Evolutionary conservation across 331 rosid species (phyloP).

Genomic region (Ulmus americana): DNA sequence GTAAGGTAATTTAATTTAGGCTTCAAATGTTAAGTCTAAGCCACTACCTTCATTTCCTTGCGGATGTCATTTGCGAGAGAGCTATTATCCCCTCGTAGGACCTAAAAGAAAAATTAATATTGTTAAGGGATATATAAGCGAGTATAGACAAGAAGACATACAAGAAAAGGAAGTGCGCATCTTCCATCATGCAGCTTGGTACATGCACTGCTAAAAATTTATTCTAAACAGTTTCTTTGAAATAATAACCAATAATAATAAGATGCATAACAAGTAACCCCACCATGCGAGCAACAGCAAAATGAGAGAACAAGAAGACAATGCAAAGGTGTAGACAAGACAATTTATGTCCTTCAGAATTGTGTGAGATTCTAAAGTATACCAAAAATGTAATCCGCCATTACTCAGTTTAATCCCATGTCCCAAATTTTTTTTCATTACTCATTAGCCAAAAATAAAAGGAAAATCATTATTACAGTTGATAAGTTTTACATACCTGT

Average conservation of each 20-base stretch:
- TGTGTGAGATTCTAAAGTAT: conserved; percentile 2
- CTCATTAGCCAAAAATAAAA: no score
- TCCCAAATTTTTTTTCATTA: not conserved
- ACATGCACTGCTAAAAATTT: no score
- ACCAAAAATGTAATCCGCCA: not conserved
- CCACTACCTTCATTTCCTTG: conserved; percentile 91
- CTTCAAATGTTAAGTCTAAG: conserved; percentile 12
- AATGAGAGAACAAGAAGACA: not conserved
- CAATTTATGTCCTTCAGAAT: not conserved
- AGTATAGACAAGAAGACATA: not conserved
- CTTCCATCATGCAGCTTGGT: no score
- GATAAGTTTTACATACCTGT: conserved; percentile 50
- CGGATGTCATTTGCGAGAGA: conserved; percentile 95
- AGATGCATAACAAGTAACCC: not conserved
- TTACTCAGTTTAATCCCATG: not conserved
- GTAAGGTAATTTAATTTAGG: not conserved
- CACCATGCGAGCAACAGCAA: no score
- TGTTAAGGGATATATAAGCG: conserved; percentile 12
- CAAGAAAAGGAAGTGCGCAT: no score
- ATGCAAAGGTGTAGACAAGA: not conserved
- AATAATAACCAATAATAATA: not conserved
- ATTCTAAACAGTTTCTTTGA: not conserved
- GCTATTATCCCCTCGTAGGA: conserved; percentile 92
- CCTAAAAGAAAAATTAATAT: conserved; percentile 43
- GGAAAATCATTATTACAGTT: not conserved